Conservation (phyloP, 805 yeast species). For the Saccharomycopsis babjevae region DNA sequence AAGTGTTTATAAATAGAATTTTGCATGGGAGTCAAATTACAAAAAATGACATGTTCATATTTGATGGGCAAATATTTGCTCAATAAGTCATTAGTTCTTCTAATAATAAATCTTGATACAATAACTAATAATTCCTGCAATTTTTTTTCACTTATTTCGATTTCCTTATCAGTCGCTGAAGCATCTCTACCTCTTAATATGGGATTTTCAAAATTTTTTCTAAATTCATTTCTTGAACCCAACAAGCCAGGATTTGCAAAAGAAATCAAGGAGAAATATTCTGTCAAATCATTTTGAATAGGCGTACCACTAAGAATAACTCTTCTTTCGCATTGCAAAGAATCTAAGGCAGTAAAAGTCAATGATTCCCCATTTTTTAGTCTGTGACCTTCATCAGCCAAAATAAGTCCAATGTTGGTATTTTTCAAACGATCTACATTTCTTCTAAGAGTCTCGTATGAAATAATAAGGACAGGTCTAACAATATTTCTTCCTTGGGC, state of each 20-base stretch:
- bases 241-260: slow-evolving; percentile 92
- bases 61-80: slow-evolving; percentile 92
- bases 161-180: slow-evolving; percentile 72
- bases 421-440: slow-evolving; percentile 67
- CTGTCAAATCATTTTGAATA: slow-evolving; percentile 89
- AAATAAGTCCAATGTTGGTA: slow-evolving; percentile 73
- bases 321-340: slow-evolving; percentile 77
- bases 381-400: slow-evolving; percentile 83
- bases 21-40: slow-evolving; percentile 74
- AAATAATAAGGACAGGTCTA: slow-evolving; percentile 85
- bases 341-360: slow-evolving; percentile 78
- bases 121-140: slow-evolving; percentile 58
- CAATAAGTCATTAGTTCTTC: slow-evolving; percentile 90
- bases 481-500: slow-evolving; percentile 85
- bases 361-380: slow-evolving; percentile 83
- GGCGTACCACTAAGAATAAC: slow-evolving; percentile 96
- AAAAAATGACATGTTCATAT: slow-evolving; percentile 94
- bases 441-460: slow-evolving; percentile 86
- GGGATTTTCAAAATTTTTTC: slow-evolving; percentile 71
- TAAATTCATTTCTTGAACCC: slow-evolving; percentile 75
- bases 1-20: slow-evolving; percentile 58
- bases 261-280: slow-evolving; percentile 79
- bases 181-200: slow-evolving; percentile 86
- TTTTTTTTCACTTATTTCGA: slow-evolving; percentile 56
- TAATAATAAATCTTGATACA: slow-evolving; percentile 82